phyloP scores from a whole-genome alignment of 164 flowering plant species.

The Hamamelis virginiana region DNA sequence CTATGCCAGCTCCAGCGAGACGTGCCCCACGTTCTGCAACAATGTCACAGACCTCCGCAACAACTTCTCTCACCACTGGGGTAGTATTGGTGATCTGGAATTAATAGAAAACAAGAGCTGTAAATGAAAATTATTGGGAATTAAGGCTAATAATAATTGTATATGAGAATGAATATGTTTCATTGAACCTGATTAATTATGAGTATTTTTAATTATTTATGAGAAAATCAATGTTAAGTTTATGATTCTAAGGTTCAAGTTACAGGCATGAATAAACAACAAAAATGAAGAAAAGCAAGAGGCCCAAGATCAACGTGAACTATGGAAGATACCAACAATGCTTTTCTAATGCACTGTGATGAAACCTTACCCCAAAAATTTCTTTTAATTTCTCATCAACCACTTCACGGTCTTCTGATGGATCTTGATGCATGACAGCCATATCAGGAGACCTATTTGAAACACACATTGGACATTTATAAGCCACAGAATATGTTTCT shows the following conservation, averaged over 20 bases:
- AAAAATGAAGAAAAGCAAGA: too few relatives aligned
- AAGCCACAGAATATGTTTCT: too few relatives aligned
- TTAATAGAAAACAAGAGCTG: background rate
- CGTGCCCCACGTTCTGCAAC: constrained; percentile 66
- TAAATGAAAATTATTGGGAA: background rate
- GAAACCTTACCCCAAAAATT: constrained; percentile 38
- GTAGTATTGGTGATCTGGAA: constrained; percentile 42
- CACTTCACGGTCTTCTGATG: constrained; percentile 52
- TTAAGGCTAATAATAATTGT: too few relatives aligned
- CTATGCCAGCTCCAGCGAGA: constrained; percentile 63
- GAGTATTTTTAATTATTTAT: too few relatives aligned
- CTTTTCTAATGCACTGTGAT: background rate
- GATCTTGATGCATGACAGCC: constrained; percentile 83
- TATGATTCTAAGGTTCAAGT: too few relatives aligned
- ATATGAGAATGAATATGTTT: too few relatives aligned
- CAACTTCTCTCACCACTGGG: constrained; percentile 43
- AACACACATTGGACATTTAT: background rate
- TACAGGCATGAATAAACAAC: too few relatives aligned
- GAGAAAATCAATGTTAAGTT: too few relatives aligned
- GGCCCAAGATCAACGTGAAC: too few relatives aligned
- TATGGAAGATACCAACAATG: too few relatives aligned
- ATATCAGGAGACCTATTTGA: constrained; percentile 52
- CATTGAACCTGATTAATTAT: too few relatives aligned
- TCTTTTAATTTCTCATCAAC: constrained; percentile 49
- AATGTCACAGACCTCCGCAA: constrained; percentile 54